Evolutionary conservation across 768 basidiomycete genomes (phyloP).

Genomic region (Amylocystis lapponica): DNA sequence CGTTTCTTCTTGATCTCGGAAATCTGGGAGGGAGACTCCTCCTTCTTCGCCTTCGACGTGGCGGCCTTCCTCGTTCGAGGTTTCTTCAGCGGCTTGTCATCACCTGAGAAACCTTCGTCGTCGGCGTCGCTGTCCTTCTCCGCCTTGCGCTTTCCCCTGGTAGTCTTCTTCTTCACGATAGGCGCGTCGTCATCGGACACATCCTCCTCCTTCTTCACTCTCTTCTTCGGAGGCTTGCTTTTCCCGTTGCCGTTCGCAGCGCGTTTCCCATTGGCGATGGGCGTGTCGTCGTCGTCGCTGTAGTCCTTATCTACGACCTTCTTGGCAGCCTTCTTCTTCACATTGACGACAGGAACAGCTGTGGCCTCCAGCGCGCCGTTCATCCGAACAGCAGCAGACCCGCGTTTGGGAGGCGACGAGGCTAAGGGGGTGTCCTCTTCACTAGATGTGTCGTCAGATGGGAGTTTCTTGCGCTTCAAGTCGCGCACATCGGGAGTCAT

Average conservation of each 20-base stretch:
- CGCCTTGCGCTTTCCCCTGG: slow-evolving; percentile 26
- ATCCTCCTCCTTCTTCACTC: slow-evolving; percentile 23
- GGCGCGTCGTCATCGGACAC: slow-evolving; percentile 27
- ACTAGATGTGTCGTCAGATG: slow-evolving; percentile 51
- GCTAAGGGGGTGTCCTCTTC: slow-evolving; percentile 72
- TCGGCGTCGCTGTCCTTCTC: slow-evolving; percentile 57
- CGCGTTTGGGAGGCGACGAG: slow-evolving; percentile 60
- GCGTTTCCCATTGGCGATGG: slow-evolving; percentile 40
- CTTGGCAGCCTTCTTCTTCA: slow-evolving; percentile 36
- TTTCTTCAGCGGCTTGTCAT: slow-evolving; percentile 43
- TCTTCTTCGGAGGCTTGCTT: slow-evolving; percentile 7
- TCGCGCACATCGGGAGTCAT: slow-evolving; percentile 23
- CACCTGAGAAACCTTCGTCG: slow-evolving; percentile 30
- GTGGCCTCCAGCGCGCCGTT: slow-evolving; percentile 37
- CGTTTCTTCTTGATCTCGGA: slow-evolving; percentile 33
- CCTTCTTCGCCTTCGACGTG: slow-evolving; percentile 50
- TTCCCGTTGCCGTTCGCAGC: slow-evolving; percentile 41
- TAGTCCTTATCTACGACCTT: slow-evolving; percentile 31
- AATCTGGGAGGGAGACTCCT: slow-evolving; percentile 34
- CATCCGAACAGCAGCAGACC: slow-evolving; percentile 34
- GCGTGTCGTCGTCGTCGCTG: slow-evolving; percentile 36
- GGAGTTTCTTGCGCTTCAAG: slow-evolving; percentile 57
- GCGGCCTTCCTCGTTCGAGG: slow-evolving; percentile 29
- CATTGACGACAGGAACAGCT: slow-evolving; percentile 25
- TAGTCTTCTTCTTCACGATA: slow-evolving; percentile 22